Evolutionary conservation across 805 yeast genomes (phyloP).

Genomic region (Zygosaccharomyces bailii): DNA sequence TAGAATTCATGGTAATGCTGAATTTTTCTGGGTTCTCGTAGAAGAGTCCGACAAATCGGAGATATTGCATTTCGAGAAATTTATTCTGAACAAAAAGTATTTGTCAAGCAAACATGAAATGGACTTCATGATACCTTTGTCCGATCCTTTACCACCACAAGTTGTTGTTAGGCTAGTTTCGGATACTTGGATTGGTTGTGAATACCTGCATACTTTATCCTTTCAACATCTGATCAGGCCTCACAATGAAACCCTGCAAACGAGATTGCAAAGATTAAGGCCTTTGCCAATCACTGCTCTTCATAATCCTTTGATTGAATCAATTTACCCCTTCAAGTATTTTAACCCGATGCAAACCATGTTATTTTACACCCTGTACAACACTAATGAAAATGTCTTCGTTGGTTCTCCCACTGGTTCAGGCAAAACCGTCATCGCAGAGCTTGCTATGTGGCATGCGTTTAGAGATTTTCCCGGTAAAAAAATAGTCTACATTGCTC

Average conservation of each 20-base stretch:
- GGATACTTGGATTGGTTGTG: constrained; percentile 89
- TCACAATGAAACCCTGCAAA: constrained; percentile 77
- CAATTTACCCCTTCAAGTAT: constrained; percentile 73
- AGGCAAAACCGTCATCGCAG: constrained; percentile 97
- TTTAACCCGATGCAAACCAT: constrained; percentile 99
- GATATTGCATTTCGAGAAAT: constrained; percentile 78
- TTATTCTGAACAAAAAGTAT: constrained; percentile 61
- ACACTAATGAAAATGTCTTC: constrained; percentile 72
- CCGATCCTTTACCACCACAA: constrained; percentile 89
- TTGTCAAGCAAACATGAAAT: constrained; percentile 58
- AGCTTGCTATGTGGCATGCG: constrained; percentile 96
- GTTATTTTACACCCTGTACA: constrained; percentile 87
- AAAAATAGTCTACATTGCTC: constrained; percentile 90
- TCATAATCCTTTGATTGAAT: constrained; percentile 62
- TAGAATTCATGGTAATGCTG: constrained; percentile 74
- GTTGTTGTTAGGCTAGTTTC: constrained; percentile 74
- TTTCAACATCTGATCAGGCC: constrained; percentile 90
- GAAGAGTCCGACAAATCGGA: constrained; percentile 76
- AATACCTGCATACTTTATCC: constrained; percentile 69
- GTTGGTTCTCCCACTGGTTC: constrained; percentile 99
- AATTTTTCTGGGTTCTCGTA: constrained; percentile 88
- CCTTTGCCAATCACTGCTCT: constrained; percentile 85
- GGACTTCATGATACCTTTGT: constrained; percentile 89
- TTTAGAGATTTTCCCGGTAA: constrained; percentile 75
- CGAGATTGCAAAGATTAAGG: constrained; percentile 72